Conservation (phyloP, 352 stramenopile species). For the Phytophthora pluvialis region DNA sequence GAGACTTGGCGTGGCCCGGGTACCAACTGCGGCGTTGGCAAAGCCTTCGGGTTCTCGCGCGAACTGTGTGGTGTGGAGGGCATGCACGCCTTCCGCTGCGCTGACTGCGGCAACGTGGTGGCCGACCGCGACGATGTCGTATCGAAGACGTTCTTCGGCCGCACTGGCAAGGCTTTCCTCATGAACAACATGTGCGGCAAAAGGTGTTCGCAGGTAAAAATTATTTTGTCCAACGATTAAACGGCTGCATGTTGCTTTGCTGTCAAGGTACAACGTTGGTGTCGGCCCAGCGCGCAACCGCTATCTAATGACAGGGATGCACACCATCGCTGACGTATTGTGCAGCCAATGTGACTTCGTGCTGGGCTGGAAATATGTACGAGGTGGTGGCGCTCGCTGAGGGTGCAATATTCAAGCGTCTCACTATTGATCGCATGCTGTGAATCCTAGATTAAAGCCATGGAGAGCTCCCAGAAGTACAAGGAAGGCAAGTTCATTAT, state of each 20-base stretch:
- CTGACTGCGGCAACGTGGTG: conserved; percentile 67
- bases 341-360: conserved; percentile 67
- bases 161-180: conserved; percentile 77
- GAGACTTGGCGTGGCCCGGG: conserved; percentile 17
- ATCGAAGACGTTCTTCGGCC: conserved; percentile 81
- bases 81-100: conserved; percentile 68
- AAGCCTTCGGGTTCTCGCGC: conserved; percentile 43
- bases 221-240: conserved; percentile 2
- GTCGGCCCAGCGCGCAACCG: conserved; percentile 64
- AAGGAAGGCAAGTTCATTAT: conserved; percentile 89
- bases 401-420: not conserved
- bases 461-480: conserved; percentile 85
- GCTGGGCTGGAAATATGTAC: conserved; percentile 88
- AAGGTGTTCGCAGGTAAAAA: not conserved
- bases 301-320: conserved; percentile 84
- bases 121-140: conserved; percentile 74
- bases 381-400: conserved; percentile 3
- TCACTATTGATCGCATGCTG: not conserved
- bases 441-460: conserved; percentile 69
- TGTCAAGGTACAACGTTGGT: conserved; percentile 70
- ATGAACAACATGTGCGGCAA: conserved; percentile 79
- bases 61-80: conserved; percentile 56
- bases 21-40: conserved; percentile 23
- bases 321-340: conserved; percentile 76
- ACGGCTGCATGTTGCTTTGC: not conserved